phyloP scores from a whole-genome alignment of 768 basidiomycete species.

The Amanita exitialis region DNA sequence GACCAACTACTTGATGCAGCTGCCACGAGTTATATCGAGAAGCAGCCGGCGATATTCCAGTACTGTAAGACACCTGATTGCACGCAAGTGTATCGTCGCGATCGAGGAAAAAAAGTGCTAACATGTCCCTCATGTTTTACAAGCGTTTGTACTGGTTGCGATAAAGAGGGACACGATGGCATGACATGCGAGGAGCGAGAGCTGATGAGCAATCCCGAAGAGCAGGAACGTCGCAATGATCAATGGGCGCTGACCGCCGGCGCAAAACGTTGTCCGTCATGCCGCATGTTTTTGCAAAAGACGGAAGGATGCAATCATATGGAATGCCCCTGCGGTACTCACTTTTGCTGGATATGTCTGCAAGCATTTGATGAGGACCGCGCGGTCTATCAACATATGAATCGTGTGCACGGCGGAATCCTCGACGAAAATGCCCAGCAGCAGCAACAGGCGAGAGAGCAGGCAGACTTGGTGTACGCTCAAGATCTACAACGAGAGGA shows the following conservation, averaged over 20 bases:
- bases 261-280: conserved; percentile 38
- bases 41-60: conserved; percentile 32
- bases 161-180: conserved; percentile 39
- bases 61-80: conserved; percentile 52
- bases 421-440: too few relatives aligned
- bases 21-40: conserved; percentile 33
- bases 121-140: conserved; percentile 45
- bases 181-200: conserved; percentile 34
- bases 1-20: conserved; percentile 31
- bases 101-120: conserved; percentile 16
- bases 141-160: conserved; percentile 37
- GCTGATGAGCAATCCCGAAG: conserved; percentile 22
- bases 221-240: conserved; percentile 32
- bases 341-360: conserved; percentile 50
- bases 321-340: conserved; percentile 37
- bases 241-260: conserved; percentile 27
- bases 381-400: conserved; percentile 27
- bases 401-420: background rate
- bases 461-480: background rate
- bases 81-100: conserved; percentile 31
- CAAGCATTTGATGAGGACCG: conserved; percentile 20
- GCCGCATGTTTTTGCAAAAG: conserved; percentile 36
- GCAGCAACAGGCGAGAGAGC: background rate
- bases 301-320: conserved; percentile 49
- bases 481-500: background rate